Conservation (phyloP, 768 basidiomycete species). For the Leucogyrophana mollusca region DNA sequence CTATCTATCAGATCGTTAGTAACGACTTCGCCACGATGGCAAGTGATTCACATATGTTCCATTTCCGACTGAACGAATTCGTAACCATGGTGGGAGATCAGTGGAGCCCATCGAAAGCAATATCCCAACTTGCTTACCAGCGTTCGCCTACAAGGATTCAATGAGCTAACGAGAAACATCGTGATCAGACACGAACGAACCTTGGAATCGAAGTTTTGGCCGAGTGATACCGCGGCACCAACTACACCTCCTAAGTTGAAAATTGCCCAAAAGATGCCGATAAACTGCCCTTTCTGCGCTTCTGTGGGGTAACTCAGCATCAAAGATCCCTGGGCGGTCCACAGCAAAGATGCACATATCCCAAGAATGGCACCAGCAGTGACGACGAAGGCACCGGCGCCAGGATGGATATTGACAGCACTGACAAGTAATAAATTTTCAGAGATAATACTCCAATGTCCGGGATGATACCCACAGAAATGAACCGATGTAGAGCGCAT, state of each 20-base stretch:
- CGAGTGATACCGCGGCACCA: constrained; percentile 73
- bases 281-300: constrained; percentile 71
- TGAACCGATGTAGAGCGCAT: constrained; percentile 72
- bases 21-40: not conserved
- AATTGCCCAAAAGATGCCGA: constrained; percentile 81
- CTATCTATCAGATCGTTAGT: constrained; percentile 50
- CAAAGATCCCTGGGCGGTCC: constrained; percentile 84
- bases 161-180: not conserved
- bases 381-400: constrained; percentile 63
- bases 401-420: constrained; percentile 65
- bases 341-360: constrained; percentile 67
- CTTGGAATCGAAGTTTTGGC: constrained; percentile 61
- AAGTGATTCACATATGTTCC: constrained; percentile 64
- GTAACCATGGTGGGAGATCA: constrained; percentile 3
- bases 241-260: constrained; percentile 84
- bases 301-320: constrained; percentile 87
- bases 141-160: constrained; percentile 20
- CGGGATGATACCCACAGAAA: constrained; percentile 53
- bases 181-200: constrained; percentile 34
- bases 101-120: not conserved
- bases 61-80: constrained; percentile 49
- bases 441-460: no score
- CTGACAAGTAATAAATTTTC: constrained; percentile 31
- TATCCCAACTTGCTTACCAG: constrained; percentile 31
- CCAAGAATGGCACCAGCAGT: constrained; percentile 73